Conservation (phyloP, 768 basidiomycete genomes). For the Leccinum truebloodii region DNA sequence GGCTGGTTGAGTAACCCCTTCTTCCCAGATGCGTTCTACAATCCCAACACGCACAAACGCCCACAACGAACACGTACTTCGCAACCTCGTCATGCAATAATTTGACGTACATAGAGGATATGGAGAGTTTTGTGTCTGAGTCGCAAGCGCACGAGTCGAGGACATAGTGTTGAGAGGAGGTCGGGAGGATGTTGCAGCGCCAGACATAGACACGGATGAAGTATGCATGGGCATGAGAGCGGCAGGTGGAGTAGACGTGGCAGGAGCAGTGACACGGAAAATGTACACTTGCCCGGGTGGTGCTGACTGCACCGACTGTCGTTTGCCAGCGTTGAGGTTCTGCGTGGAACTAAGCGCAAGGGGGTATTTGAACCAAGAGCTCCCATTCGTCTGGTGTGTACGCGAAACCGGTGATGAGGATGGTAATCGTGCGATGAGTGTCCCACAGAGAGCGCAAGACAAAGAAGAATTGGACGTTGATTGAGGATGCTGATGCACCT, state of each 20-base stretch:
- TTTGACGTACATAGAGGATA: conserved; percentile 79
- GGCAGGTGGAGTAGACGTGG: conserved; percentile 26
- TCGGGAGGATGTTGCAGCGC: conserved; percentile 25
- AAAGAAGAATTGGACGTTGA: conserved; percentile 47
- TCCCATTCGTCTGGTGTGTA: conserved; percentile 47
- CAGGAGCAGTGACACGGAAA: conserved; percentile 55
- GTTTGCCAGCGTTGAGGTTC: conserved; percentile 19
- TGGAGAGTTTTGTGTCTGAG: conserved; percentile 27
- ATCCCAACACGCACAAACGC: conserved; percentile 81
- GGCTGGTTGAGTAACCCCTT: conserved; percentile 50
- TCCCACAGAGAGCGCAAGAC: conserved; percentile 76
- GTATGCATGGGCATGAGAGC: conserved; percentile 23
- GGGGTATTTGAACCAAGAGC: conserved; percentile 60
- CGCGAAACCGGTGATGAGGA: conserved; percentile 30
- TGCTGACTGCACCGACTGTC: conserved; percentile 32
- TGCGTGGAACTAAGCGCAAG: conserved; percentile 37
- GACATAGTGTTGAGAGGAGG: conserved; percentile 35
- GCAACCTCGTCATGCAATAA: conserved; percentile 84
- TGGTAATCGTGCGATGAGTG: conserved; percentile 52
- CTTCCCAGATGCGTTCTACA: conserved; percentile 88
- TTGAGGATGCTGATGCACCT: conserved; percentile 47
- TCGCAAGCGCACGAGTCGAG: conserved; percentile 41
- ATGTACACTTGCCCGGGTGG: conserved; percentile 57
- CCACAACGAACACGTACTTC: conserved; percentile 90
- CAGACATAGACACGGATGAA: conserved; percentile 35